Evolutionary conservation across 768 basidiomycete genomes (phyloP).

Genomic region (Podaxis pistillaris): DNA sequence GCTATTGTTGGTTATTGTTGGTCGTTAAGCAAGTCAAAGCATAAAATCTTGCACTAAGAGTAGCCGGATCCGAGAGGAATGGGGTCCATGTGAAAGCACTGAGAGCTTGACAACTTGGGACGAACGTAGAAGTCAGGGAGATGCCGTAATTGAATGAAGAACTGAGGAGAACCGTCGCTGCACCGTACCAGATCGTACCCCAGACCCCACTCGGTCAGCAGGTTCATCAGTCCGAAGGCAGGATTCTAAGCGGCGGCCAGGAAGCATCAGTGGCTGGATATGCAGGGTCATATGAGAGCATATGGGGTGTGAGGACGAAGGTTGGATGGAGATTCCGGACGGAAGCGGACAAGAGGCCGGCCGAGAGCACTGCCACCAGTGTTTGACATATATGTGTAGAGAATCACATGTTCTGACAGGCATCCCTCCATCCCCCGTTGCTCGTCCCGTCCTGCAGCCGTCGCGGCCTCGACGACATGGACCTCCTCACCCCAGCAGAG

Average conservation of each 20-base stretch:
- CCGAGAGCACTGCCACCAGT: constrained; percentile 9
- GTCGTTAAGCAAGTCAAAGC: not conserved
- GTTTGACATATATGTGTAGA: not conserved
- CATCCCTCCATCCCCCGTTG: not conserved
- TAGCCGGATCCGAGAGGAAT: not conserved
- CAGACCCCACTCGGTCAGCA: no score
- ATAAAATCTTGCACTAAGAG: no score
- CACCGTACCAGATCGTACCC: no score
- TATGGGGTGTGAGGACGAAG: no score
- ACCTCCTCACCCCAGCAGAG: constrained; percentile 64
- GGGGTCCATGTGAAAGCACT: not conserved
- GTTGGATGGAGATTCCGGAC: not conserved
- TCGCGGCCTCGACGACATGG: constrained; percentile 32
- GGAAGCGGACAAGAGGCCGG: not conserved
- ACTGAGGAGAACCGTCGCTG: not conserved
- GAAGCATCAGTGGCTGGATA: no score
- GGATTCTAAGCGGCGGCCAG: no score
- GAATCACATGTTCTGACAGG: constrained; percentile 11
- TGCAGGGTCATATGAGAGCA: no score
- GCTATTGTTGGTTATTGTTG: not conserved
- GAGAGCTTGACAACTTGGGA: not conserved
- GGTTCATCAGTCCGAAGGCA: no score
- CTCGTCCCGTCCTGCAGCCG: not conserved
- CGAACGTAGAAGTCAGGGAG: not conserved
- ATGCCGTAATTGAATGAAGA: not conserved